Conservation (phyloP, 306 rosid species). For the Malus sieversii region DNA sequence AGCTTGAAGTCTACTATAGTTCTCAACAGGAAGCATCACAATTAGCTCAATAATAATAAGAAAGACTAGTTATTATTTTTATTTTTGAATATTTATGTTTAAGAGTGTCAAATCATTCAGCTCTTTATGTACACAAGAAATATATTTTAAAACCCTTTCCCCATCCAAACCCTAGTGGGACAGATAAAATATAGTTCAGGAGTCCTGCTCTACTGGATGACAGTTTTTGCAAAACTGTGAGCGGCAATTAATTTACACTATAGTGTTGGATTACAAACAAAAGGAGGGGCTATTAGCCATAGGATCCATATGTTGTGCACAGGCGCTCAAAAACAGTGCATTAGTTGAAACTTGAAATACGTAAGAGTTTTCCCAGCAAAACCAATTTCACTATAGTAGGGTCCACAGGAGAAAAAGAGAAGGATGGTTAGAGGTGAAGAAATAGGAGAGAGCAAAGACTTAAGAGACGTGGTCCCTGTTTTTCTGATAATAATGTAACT, state of each 20-base stretch:
- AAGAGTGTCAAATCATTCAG: not conserved
- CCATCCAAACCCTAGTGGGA: not conserved
- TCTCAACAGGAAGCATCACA: not conserved
- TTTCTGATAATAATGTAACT: not conserved
- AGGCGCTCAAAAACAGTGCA: not conserved
- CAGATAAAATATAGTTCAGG: not conserved
- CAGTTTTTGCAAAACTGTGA: not conserved
- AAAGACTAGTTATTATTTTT: not conserved
- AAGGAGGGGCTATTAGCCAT: not conserved
- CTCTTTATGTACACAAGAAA: not conserved
- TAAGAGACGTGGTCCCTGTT: not conserved
- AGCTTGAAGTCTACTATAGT: not conserved
- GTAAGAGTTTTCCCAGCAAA: not conserved
- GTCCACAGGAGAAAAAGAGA: not conserved
- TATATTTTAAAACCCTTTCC: not conserved
- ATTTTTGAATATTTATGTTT: not conserved
- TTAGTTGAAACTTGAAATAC: not conserved
- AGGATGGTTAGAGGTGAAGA: not conserved
- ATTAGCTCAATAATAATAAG: not conserved
- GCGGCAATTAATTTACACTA: not conserved
- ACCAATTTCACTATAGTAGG: not conserved
- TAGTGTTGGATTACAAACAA: not conserved
- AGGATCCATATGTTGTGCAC: not conserved
- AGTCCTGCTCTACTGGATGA: not conserved
- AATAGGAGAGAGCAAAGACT: not conserved